Conservation (phyloP, 2,329 filamentous ascomycete genomes). For the Colletotrichum sp. region DNA sequence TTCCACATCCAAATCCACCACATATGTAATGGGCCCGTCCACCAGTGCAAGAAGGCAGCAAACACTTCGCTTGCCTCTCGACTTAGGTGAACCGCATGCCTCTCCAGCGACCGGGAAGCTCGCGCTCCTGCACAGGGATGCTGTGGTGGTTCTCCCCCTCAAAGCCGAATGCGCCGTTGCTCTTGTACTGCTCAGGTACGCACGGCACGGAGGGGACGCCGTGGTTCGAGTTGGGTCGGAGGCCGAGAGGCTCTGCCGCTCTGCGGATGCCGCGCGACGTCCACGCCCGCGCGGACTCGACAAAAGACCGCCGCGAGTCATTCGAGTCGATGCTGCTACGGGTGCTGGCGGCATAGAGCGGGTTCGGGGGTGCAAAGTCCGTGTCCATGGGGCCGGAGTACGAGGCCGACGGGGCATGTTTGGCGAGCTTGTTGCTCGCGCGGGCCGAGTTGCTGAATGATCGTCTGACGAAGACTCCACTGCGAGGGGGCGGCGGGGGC, state of each 20-base stretch:
- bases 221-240: constrained; percentile 51
- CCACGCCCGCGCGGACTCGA: constrained; percentile 5
- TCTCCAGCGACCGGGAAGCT: constrained; percentile 10
- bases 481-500: background rate
- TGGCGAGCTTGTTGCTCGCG: constrained; percentile 30
- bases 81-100: constrained; percentile 12
- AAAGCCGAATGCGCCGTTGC: constrained; percentile 5
- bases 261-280: constrained; percentile 10
- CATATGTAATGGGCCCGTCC: background rate
- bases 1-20: background rate
- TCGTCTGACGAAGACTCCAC: constrained; percentile 8
- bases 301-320: constrained; percentile 13
- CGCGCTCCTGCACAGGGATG: constrained; percentile 6
- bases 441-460: constrained; percentile 16
- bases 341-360: constrained; percentile 2
- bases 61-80: constrained; percentile 7
- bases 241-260: constrained; percentile 33
- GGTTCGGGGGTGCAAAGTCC: constrained; percentile 2
- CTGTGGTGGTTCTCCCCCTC: constrained; percentile 7
- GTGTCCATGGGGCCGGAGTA: constrained; percentile 1
- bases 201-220: constrained; percentile 50
- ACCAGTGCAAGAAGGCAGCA: background rate
- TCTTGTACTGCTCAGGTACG: constrained; percentile 47
- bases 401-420: constrained; percentile 23
- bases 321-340: constrained; percentile 23